phyloP scores from a whole-genome alignment of 1,284 basidiomycete species.

The Trichosporon faecale region DNA sequence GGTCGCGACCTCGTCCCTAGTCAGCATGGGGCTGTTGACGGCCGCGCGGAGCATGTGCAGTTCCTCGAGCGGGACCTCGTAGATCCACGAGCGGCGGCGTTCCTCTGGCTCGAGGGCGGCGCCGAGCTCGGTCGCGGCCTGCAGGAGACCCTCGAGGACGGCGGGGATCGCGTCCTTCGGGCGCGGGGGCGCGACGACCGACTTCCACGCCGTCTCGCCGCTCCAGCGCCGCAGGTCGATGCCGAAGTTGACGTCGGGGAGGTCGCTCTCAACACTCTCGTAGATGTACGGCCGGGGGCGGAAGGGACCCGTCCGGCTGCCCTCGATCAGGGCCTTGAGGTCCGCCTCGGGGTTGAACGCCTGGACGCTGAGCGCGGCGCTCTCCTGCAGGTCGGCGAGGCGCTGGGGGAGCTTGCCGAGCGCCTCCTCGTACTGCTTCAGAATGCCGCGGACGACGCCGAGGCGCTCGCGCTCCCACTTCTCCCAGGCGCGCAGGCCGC shows the following conservation, averaged over 20 bases:
- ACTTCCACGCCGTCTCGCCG: slow-evolving; percentile 59
- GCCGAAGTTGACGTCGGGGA: slow-evolving; percentile 79
- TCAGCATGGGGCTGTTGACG: slow-evolving; percentile 68
- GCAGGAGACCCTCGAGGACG: slow-evolving; percentile 67
- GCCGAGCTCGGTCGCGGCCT: slow-evolving; percentile 66
- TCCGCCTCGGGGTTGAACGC: slow-evolving; percentile 83
- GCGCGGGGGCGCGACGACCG: slow-evolving; percentile 45
- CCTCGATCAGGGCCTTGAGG: slow-evolving; percentile 65
- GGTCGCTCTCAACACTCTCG: slow-evolving; percentile 73
- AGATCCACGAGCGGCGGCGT: slow-evolving; percentile 87
- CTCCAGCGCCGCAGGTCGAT: slow-evolving; percentile 84
- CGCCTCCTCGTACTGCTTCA: slow-evolving; percentile 78
- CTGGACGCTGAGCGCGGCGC: slow-evolving; percentile 69
- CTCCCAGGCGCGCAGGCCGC: slow-evolving; percentile 72
- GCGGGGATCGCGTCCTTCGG: slow-evolving; percentile 66
- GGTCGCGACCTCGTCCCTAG: slow-evolving; percentile 60
- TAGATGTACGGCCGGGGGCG: slow-evolving; percentile 75
- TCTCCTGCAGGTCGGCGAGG: slow-evolving; percentile 63
- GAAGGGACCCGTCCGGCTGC: slow-evolving; percentile 85
- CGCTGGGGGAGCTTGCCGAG: slow-evolving; percentile 66
- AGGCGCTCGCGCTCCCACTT: slow-evolving; percentile 80
- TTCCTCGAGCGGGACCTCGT: slow-evolving; percentile 73
- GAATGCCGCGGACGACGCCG: slow-evolving; percentile 74
- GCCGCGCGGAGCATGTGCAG: slow-evolving; percentile 78
- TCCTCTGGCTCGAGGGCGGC: slow-evolving; percentile 66